These are phyloP conservation scores for Silybum marianum DNA, from an alignment of 129 eudicot species.

Conservation along the genomic window DNA sequence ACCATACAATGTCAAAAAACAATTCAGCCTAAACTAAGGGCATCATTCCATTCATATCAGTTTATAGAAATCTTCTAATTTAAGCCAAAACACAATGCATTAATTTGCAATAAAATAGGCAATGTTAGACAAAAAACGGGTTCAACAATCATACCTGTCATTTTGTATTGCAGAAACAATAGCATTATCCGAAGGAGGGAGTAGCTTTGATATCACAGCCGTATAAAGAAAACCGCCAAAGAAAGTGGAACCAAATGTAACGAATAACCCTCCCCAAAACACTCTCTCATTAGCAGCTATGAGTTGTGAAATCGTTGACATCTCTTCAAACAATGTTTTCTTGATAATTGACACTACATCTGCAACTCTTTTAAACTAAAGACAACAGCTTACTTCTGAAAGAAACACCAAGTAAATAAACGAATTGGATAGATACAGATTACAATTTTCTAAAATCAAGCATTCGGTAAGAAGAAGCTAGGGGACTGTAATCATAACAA, in stretches of 20 bases:
- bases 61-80: background rate
- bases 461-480: no score
- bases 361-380: background rate
- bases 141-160: constrained; percentile 48
- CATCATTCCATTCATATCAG: background rate
- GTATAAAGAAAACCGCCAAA: constrained; percentile 57
- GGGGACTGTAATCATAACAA: background rate
- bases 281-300: constrained; percentile 28
- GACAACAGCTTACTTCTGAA: background rate
- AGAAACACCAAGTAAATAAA: background rate
- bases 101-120: background rate
- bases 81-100: background rate
- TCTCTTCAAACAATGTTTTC: background rate
- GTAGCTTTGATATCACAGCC: constrained; percentile 70
- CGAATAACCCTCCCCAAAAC: constrained; percentile 46
- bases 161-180: constrained; percentile 56
- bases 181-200: constrained; percentile 54
- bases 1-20: background rate
- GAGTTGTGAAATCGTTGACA: constrained; percentile 17
- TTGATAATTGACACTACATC: background rate
- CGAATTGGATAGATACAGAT: background rate
- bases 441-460: background rate
- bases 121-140: background rate
- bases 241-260: constrained; percentile 46
- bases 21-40: background rate